These are phyloP conservation scores for Lichtheimia ramosa DNA, from an alignment of 371 early-diverging fungal species.

Conservation along the genomic window DNA sequence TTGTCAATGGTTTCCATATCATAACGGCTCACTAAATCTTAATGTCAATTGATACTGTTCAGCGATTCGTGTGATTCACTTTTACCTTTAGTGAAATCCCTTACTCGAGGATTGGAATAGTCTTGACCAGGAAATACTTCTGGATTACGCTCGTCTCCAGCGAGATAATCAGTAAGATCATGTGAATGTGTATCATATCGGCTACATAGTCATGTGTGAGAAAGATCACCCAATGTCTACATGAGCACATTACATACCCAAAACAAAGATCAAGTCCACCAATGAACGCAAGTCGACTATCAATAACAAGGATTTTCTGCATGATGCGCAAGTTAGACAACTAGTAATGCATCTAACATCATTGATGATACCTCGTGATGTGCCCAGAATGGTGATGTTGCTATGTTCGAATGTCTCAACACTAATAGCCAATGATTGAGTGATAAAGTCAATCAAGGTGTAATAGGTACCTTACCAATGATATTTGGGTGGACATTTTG, in stretches of 20 bases:
- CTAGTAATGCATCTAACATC: too few relatives aligned
- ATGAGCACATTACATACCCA: conserved; percentile 44
- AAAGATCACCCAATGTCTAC: too few relatives aligned
- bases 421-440: conserved; percentile 33
- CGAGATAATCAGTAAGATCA: conserved; percentile 66
- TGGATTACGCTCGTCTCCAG: conserved; percentile 23
- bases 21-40: conserved; percentile 32
- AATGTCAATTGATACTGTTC: neutral
- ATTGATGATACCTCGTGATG: conserved; percentile 51
- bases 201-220: conserved; percentile 27
- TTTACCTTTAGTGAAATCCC: conserved; percentile 78
- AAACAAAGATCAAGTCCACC: conserved; percentile 94
- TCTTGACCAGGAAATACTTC: conserved; percentile 87
- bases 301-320: conserved; percentile 86
- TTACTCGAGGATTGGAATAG: conserved; percentile 89
- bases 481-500: conserved; percentile 78
- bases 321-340: neutral
- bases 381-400: conserved; percentile 75
- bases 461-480: conserved; percentile 33
- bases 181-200: conserved; percentile 86
- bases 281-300: conserved; percentile 81
- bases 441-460: neutral
- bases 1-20: conserved; percentile 37
- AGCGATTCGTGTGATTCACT: neutral
- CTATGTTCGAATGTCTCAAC: conserved; percentile 75